Base-by-base conservation (phyloP, 2,329 filamentous ascomycete genomes). In the Penicillium sp. region DNA sequence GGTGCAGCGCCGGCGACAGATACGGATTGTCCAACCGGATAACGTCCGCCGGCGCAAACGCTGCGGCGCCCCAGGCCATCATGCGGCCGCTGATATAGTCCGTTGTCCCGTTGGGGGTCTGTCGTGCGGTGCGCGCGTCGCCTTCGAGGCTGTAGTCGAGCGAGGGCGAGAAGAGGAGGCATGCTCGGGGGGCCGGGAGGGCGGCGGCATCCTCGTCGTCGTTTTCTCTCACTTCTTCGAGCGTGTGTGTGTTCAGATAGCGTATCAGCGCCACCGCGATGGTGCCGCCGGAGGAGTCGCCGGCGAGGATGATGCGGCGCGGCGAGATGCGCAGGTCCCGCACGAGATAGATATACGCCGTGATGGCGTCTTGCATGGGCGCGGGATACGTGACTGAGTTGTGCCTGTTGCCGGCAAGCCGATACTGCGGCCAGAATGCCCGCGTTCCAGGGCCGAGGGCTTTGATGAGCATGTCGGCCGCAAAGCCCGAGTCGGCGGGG, bases 331-430 rank as follows among this genome's bases (percentile, higher is more conserved):
- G 48, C 1, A 63, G n/a, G 2, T 59, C 57, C 23, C 60, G 53
- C 18, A 64, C 42, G 20, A 65, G 60, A 23, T 65, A 64, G 26
- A 59, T 18, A 40, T 65, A 65, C 8, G 63, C 59, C 1, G 64
- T 61, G 24, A 65, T 52, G n/a, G 63, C 62, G 23, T 65, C 64
- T 61, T 65, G 64, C 35, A 65, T 59, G 11, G 62, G 60, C 8
- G 56, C 64, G 1, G 64, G 63, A 38, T 60, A 65, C 3, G 57
- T 53, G 23, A 51, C 59, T 40, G 56, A 14, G 14, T 50, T 40
- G 7, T 23, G 8, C 14, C 14, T n/a, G 33, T 24, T 30, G 21
- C 48, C 48, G 20, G 18, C 18, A 51, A 45, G 40, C n/a, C 50
- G 50, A 43, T 53, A 43, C 8, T 53, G 50, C 6, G 38, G 26